phyloP scores from a whole-genome alignment of 2,329 filamentous ascomycete genomes.

The Teratosphaeria epicoccoides region DNA sequence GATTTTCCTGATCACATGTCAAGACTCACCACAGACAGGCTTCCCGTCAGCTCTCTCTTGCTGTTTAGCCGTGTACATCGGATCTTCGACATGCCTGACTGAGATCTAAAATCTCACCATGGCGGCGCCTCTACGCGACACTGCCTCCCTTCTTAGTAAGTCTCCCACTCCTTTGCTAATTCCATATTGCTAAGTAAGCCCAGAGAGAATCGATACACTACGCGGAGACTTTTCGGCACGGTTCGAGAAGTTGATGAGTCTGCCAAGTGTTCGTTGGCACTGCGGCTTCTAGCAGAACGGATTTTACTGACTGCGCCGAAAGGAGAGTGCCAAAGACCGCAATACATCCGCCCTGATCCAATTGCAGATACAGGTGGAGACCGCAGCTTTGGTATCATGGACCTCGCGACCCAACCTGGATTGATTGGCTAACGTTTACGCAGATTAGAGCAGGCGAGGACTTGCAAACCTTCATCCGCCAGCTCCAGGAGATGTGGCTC shows the following conservation, averaged over 20 bases:
- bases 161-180: background rate
- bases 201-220: conserved; percentile 32
- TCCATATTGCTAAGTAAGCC: background rate
- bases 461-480: conserved; percentile 48
- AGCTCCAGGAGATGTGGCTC: conserved; percentile 57
- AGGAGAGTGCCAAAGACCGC: conserved; percentile 35
- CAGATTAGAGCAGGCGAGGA: conserved; percentile 54
- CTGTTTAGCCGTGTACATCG: too few relatives aligned
- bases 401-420: background rate
- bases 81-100: background rate
- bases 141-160: background rate
- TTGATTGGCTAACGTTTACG: background rate
- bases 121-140: background rate
- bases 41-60: too few relatives aligned
- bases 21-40: too few relatives aligned
- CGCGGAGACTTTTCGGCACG: conserved; percentile 37
- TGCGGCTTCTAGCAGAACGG: background rate
- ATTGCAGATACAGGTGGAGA: conserved; percentile 49
- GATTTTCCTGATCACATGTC: too few relatives aligned
- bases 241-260: conserved; percentile 46
- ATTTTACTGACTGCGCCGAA: background rate
- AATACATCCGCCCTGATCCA: conserved; percentile 47
- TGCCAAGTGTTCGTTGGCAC: conserved; percentile 36
- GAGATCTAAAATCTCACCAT: background rate
- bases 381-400: conserved; percentile 43